These are phyloP conservation scores for Linum trigynum DNA, from an alignment of 345 rosid species.

Conservation along the genomic window DNA sequence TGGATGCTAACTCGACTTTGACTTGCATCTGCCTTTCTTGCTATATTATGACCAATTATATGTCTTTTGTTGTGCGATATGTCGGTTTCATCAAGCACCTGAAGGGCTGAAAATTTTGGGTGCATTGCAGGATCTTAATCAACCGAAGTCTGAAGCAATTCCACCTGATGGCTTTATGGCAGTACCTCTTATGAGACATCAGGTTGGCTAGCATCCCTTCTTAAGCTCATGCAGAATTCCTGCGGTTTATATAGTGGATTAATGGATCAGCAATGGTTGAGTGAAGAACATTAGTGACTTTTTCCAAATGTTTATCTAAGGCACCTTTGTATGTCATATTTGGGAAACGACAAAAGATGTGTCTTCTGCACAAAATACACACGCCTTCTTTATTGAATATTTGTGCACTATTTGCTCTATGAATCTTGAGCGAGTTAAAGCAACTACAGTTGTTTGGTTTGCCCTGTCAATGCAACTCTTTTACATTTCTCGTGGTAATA, in stretches of 20 bases:
- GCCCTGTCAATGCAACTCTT: no score
- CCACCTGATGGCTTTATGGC: slow-evolving; percentile 74
- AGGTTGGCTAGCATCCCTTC: slow-evolving; percentile 37
- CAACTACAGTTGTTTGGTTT: no score
- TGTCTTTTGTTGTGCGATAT: not conserved
- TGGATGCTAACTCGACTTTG: not conserved
- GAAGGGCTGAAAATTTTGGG: slow-evolving; percentile 16
- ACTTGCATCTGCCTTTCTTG: not conserved
- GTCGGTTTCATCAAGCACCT: not conserved
- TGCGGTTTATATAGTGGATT: not conserved
- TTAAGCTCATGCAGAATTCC: not conserved
- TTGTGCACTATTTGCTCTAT: no score
- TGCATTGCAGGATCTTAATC: slow-evolving; percentile 63
- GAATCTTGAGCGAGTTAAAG: no score
- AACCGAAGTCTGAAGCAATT: slow-evolving; percentile 65
- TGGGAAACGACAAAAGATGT: no score
- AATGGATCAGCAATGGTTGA: not conserved
- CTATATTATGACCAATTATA: not conserved
- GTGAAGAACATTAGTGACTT: not conserved
- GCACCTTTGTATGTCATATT: no score
- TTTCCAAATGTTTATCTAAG: not conserved
- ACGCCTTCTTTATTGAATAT: no score
- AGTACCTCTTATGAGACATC: slow-evolving; percentile 85
- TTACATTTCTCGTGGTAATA: not conserved
- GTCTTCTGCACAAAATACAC: no score